Percentiles rank a stretch among this genome's conserved stretches.
Evolutionary conservation across 2,329 filamentous ascomycete species (phyloP).

Genomic region (Stemphylium lycopersici): DNA sequence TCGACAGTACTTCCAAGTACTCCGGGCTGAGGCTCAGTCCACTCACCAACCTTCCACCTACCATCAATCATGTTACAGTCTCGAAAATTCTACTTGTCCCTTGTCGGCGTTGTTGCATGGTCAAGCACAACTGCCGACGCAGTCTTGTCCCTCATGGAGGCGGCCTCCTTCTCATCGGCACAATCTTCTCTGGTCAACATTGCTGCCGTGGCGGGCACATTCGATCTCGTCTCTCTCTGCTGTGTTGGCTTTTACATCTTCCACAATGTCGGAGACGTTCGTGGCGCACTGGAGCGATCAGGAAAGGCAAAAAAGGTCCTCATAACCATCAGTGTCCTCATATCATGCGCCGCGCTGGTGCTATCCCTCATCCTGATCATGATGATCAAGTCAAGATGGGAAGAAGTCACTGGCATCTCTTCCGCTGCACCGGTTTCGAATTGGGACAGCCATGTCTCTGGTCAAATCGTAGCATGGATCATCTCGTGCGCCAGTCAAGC

Average conservation of each 20-base stretch:
- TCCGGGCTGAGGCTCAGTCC: constrained; percentile 5
- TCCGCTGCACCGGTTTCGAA: constrained; percentile 22
- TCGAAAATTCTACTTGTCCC: constrained; percentile 40
- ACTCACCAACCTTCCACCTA: constrained; percentile 8
- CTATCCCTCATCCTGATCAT: constrained; percentile 37
- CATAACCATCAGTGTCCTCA: constrained; percentile 25
- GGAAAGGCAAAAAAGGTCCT: constrained; percentile 26
- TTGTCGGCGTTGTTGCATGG: constrained; percentile 42
- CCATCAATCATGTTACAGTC: constrained; percentile 29
- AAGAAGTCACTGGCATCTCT: constrained; percentile 21
- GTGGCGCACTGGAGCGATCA: constrained; percentile 28
- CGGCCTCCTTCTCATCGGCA: constrained; percentile 38
- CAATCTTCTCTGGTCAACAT: constrained; percentile 33
- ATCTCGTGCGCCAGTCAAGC: constrained; percentile 40
- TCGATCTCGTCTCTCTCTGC: constrained; percentile 39
- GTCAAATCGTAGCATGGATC: constrained; percentile 46
- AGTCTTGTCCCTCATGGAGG: constrained; percentile 46
- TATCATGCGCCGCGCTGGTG: constrained; percentile 33
- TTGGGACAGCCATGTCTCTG: constrained; percentile 38
- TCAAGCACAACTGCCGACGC: constrained; percentile 45
- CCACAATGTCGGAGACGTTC: constrained; percentile 39
- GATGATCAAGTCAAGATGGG: constrained; percentile 32
- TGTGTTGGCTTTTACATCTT: constrained; percentile 37
- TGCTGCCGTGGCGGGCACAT: constrained; percentile 39
- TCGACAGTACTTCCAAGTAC: constrained; percentile 7